A percentile compares a stretch with the other conserved stretches of the same genome.
These are phyloP conservation scores for Saturnispora serradocipensis DNA, from an alignment of 805 yeast species.

Conservation along the genomic window DNA sequence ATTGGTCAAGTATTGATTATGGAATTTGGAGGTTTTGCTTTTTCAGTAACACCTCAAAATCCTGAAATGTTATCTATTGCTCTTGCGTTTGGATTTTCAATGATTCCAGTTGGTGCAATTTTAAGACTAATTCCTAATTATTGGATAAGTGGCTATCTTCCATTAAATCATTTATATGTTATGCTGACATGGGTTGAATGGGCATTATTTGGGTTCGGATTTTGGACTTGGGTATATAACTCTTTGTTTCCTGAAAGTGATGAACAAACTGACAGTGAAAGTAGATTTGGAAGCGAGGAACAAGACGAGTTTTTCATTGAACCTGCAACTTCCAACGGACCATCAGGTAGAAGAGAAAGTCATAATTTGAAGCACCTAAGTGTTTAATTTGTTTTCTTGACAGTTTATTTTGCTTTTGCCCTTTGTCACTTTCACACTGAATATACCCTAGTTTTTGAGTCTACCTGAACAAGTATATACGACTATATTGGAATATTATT, in stretches of 20 bases:
- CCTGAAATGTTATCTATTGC: constrained; percentile 89
- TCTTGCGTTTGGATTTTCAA: constrained; percentile 64
- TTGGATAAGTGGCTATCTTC: constrained; percentile 60
- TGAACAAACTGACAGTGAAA: background rate
- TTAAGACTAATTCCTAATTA: constrained; percentile 78
- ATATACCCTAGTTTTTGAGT: background rate
- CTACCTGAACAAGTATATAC: background rate
- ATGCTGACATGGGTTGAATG: constrained; percentile 14
- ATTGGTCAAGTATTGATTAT: constrained; percentile 82
- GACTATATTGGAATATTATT: background rate
- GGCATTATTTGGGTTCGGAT: constrained; percentile 14
- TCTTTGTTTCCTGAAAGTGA: background rate
- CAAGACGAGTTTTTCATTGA: constrained; percentile 4
- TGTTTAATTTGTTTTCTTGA: background rate
- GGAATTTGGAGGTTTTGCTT: constrained; percentile 97
- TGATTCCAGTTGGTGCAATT: constrained; percentile 71
- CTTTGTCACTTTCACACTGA: background rate
- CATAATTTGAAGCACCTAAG: constrained; percentile 3
- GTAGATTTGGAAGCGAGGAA: background rate
- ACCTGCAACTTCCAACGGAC: background rate
- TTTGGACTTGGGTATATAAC: constrained; percentile 1
- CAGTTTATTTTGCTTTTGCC: background rate
- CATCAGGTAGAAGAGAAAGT: constrained; percentile 1
- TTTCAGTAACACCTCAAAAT: constrained; percentile 70
- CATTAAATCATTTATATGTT: constrained; percentile 31